Conservation (phyloP, 2,329 filamentous ascomycete genomes). For the Fusarium chlamydosporum region DNA sequence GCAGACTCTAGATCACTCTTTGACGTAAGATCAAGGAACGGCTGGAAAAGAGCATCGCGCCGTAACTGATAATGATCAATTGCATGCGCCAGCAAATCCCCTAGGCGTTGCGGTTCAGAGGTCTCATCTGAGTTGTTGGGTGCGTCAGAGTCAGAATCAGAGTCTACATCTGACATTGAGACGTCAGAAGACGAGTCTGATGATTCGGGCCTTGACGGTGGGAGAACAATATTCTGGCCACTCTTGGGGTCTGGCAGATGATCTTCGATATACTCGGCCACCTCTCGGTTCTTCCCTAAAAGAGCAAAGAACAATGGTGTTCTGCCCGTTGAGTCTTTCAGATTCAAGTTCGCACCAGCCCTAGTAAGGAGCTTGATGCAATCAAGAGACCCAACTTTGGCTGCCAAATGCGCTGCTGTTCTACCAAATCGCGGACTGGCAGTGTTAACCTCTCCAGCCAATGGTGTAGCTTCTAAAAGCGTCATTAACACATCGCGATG, state of each 20-base stretch:
- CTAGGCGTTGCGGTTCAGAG: constrained; percentile 24
- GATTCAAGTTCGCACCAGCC: constrained; percentile 30
- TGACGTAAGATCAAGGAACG: constrained; percentile 36
- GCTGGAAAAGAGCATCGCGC: constrained; percentile 16
- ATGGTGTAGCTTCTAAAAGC: constrained; percentile 36
- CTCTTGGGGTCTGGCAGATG: constrained; percentile 19
- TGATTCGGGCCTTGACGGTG: not conserved
- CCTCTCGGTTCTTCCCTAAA: constrained; percentile 17
- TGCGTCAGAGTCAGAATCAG: not conserved
- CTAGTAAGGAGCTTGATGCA: constrained; percentile 39
- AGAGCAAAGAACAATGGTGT: constrained; percentile 43
- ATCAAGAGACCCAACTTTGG: constrained; percentile 32
- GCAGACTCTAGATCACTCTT: constrained; percentile 35
- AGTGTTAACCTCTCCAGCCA: constrained; percentile 21
- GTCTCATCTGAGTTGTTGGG: not conserved
- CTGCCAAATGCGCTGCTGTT: constrained; percentile 44
- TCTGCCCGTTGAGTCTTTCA: constrained; percentile 33
- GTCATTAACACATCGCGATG: constrained; percentile 29
- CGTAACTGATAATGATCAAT: constrained; percentile 24
- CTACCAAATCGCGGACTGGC: constrained; percentile 25
- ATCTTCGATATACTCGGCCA: constrained; percentile 39
- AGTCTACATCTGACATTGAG: not conserved
- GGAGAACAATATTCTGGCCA: constrained; percentile 21
- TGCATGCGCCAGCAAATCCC: constrained; percentile 34
- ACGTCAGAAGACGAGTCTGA: not conserved